Evolutionary conservation across 1,284 basidiomycete genomes (phyloP).

Genomic region (Malassezia japonica): DNA sequence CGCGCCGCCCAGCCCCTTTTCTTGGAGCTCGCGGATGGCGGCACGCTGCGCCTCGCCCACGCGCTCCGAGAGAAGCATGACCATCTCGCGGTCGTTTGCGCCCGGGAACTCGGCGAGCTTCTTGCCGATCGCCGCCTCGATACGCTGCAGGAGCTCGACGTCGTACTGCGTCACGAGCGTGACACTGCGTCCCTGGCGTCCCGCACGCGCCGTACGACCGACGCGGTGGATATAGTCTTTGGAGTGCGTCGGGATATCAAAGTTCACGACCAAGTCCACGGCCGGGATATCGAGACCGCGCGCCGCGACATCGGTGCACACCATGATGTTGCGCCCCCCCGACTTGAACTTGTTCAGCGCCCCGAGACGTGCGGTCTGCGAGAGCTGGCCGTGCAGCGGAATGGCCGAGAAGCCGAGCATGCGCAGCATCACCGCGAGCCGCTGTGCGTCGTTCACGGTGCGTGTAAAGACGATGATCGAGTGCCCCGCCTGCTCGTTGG

Average conservation of each 20-base stretch:
- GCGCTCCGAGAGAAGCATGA: conserved; percentile 75
- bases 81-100: conserved; percentile 72
- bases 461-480: conserved; percentile 94
- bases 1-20: conserved; percentile 34
- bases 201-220: conserved; percentile 91
- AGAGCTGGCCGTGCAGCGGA: conserved; percentile 88
- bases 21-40: conserved; percentile 61
- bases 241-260: conserved; percentile 92
- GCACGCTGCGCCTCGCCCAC: conserved; percentile 79
- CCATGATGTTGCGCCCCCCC: conserved; percentile 78
- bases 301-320: conserved; percentile 96
- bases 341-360: conserved; percentile 94
- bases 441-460: conserved; percentile 85
- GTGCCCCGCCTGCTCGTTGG: conserved; percentile 79
- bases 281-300: conserved; percentile 85
- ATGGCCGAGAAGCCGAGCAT: conserved; percentile 88
- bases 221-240: conserved; percentile 99
- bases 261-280: conserved; percentile 96
- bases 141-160: conserved; percentile 88
- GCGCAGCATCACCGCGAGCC: conserved; percentile 78
- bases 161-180: conserved; percentile 98
- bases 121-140: conserved; percentile 69
- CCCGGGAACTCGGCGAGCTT: conserved; percentile 79
- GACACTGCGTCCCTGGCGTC: conserved; percentile 85
- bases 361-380: conserved; percentile 82